Evolutionary conservation across 1,284 basidiomycete genomes (phyloP), one percentile per base, ranked within the genome.

Genomic region (Fomitopsis schrenkii): DNA sequence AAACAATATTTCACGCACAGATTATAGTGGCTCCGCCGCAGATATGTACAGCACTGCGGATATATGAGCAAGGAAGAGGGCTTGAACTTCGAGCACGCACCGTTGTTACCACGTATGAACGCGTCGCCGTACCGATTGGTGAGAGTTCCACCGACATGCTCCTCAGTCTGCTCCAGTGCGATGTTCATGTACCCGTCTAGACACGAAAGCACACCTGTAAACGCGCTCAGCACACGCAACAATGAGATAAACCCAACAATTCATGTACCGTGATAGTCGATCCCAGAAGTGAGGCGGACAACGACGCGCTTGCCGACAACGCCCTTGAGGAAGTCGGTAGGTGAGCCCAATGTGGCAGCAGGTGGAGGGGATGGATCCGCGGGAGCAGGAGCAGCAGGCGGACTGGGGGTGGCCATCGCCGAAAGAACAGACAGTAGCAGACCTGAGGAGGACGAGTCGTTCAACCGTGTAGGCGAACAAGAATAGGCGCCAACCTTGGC

Each of bases 151-250:
- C 93, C 91, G 14, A 97, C 93, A 75, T 94, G 90, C 77, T 99
- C 97, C 75, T 96, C 93, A 1, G 96, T 98, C 74, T 98, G 91
- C 77, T 99, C 97, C 53, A 99, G 79, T 4, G 95, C 97, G 60
- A 99, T 98, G 78, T 99, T 99, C 97, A 99, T 95, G 75, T 95
- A 95, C 0, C 96, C 97, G 75, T 99, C 97, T 26, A 99, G 83
- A 74, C 97, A 98, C 7, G 94, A 96, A n/a, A 99, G 79, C 1
- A 95, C 83, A 42, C 96, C 96, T 98, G 65, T 0, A 41, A 3
- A 58, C n/a, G 33, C 15, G 14, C 3, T 40, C 6, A 40, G 38
- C 38, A 40, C 14, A 40, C 38, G n/a, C 42, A 14, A 45, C 5
- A 9, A 15, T 5, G n/a, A 45, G 17, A 5, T 2, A 3, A 45